Conservation (phyloP, 2,329 filamentous ascomycete species). For the Clarireedia paspali region DNA sequence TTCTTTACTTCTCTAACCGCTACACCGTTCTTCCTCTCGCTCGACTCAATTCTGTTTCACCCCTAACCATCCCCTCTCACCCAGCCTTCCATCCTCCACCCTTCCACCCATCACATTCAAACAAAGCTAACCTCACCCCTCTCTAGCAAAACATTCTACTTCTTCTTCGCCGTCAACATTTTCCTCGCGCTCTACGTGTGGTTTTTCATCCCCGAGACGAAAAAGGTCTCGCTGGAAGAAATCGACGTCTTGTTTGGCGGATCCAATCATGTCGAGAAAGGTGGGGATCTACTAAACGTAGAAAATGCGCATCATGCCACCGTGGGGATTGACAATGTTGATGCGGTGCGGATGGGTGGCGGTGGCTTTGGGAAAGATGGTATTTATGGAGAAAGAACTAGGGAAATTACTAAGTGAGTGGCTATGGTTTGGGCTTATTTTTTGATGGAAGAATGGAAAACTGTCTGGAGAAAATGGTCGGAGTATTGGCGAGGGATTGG, state of each 20-base stretch:
- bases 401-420: neutral
- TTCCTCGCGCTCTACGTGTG: slow-evolving; percentile 47
- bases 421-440: neutral
- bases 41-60: no score
- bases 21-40: no score
- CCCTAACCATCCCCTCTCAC: neutral
- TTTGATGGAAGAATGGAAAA: neutral
- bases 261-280: slow-evolving; percentile 3
- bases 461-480: neutral
- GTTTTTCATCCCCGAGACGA: slow-evolving; percentile 59
- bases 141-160: slow-evolving; percentile 36
- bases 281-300: neutral
- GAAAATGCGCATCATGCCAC: neutral
- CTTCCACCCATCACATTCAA: neutral
- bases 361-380: neutral
- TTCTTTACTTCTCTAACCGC: neutral
- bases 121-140: neutral
- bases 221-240: slow-evolving; percentile 54
- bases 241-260: slow-evolving; percentile 54
- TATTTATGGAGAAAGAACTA: neutral
- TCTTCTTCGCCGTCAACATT: slow-evolving; percentile 49
- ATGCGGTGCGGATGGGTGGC: neutral
- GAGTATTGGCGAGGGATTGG: neutral
- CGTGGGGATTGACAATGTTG: neutral
- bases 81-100: neutral